Evolutionary conservation across 805 yeast species (phyloP).

Genomic region (Candida argentea): DNA sequence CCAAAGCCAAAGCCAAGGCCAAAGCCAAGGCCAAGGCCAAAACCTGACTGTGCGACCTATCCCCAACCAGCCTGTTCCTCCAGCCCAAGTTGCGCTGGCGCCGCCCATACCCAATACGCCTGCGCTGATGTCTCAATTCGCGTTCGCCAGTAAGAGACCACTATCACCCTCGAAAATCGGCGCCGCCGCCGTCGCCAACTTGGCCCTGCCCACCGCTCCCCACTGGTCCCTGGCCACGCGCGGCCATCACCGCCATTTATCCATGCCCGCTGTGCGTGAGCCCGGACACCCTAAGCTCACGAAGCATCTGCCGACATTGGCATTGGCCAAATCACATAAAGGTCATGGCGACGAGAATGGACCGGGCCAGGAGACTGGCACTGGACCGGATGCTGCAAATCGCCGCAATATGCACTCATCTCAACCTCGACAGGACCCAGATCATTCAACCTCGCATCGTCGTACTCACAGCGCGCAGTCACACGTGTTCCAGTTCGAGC

Average conservation of each 20-base stretch:
- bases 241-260: slow-evolving; percentile 31
- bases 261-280: slow-evolving; percentile 30
- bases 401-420: no score
- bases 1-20: slow-evolving; percentile 5
- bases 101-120: slow-evolving; percentile 25
- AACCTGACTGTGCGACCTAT: slow-evolving; percentile 2
- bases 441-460: no score
- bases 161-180: slow-evolving; percentile 65
- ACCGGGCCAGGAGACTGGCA: no score
- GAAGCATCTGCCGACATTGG: no score
- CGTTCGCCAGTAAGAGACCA: slow-evolving; percentile 25
- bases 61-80: slow-evolving; percentile 5
- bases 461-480: no score
- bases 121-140: slow-evolving; percentile 20
- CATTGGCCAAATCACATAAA: no score
- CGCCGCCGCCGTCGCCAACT: slow-evolving; percentile 55
- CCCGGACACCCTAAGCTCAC: no score
- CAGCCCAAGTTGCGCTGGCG: slow-evolving; percentile 17
- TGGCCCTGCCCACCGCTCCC: slow-evolving; percentile 27
- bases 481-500: slow-evolving; percentile 47
- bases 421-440: no score
- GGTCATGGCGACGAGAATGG: no score
- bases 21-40: slow-evolving; percentile 3
- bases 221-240: slow-evolving; percentile 13
- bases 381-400: no score